Conservation (phyloP, 2,329 filamentous ascomycete genomes). For the Hypoxylon sp. region DNA sequence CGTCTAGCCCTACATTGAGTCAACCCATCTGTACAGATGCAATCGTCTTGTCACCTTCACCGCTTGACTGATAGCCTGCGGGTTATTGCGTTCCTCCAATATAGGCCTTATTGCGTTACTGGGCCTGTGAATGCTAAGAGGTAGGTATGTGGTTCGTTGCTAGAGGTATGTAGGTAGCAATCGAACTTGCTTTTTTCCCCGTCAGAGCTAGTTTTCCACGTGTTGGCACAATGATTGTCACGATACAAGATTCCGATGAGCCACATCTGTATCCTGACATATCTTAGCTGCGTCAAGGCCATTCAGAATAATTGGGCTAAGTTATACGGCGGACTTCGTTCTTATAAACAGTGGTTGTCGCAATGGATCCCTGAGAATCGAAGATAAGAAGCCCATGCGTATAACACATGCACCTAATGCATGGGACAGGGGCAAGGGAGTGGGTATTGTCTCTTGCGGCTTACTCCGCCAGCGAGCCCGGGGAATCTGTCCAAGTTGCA, state of each 20-base stretch:
- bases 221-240: not conserved
- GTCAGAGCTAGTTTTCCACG: not conserved
- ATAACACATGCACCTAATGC: constrained; percentile 19
- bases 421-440: constrained; percentile 11
- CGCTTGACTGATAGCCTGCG: not conserved
- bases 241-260: not conserved
- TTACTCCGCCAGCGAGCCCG: constrained; percentile 33
- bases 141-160: not conserved
- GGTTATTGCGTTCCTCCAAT: not conserved
- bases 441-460: constrained; percentile 13
- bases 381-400: constrained; percentile 2
- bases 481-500: constrained; percentile 23
- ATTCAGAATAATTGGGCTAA: not conserved
- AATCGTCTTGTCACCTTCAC: not conserved
- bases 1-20: not conserved
- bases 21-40: not conserved
- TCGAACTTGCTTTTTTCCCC: not conserved
- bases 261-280: not conserved
- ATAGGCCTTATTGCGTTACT: not conserved
- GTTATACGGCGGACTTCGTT: not conserved
- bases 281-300: not conserved
- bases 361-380: not conserved
- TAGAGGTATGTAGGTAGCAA: not conserved
- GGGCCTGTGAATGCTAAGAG: not conserved
- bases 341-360: not conserved